A percentile compares a stretch with the other conserved stretches of the same genome.
phyloP scores from a whole-genome alignment of 1,139 yeast genomes.

The Geotrichum europaeum region DNA sequence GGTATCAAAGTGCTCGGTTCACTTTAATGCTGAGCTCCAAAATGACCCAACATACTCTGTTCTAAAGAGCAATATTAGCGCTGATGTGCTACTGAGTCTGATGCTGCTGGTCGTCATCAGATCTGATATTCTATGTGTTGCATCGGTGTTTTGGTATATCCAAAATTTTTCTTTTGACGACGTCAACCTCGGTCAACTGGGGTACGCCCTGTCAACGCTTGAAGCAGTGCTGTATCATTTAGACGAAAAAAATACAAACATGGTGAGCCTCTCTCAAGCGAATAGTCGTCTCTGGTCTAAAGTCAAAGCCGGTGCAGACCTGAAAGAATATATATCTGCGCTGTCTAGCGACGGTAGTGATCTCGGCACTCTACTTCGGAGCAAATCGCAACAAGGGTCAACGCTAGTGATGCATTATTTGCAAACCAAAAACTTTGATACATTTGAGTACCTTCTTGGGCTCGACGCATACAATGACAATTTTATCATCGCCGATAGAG shows the following conservation, averaged over 20 bases:
- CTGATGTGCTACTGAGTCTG: slow-evolving; percentile 73
- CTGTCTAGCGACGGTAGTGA: slow-evolving; percentile 19
- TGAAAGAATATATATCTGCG: slow-evolving; percentile 1
- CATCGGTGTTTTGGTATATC: slow-evolving; percentile 60
- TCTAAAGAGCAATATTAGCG: slow-evolving; percentile 46
- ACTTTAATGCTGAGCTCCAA: slow-evolving; percentile 19
- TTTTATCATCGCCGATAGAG: slow-evolving; percentile 59
- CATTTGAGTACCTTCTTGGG: slow-evolving; percentile 46
- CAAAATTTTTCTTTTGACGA: slow-evolving; percentile 52
- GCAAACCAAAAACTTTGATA: slow-evolving; percentile 22
- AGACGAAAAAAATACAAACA: slow-evolving; percentile 38
- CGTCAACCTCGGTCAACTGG: slow-evolving; percentile 46
- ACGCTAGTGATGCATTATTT: slow-evolving; percentile 43
- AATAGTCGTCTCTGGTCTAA: slow-evolving; percentile 54
- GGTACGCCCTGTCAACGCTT: slow-evolving; percentile 67
- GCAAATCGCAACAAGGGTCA: slow-evolving; percentile 60
- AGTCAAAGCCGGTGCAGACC: slow-evolving; percentile 28
- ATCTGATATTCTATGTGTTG: slow-evolving; percentile 52
- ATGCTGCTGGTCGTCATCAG: slow-evolving; percentile 66
- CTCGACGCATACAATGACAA: slow-evolving; percentile 54
- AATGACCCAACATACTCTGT: slow-evolving; percentile 22
- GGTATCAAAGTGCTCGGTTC: slow-evolving; percentile 19
- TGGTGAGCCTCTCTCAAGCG: slow-evolving; percentile 41
- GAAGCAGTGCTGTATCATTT: slow-evolving; percentile 76
- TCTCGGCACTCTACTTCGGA: slow-evolving; percentile 44